Conservation (phyloP, 176 grass and related monocot species). For the Rhynchospora pubera region DNA sequence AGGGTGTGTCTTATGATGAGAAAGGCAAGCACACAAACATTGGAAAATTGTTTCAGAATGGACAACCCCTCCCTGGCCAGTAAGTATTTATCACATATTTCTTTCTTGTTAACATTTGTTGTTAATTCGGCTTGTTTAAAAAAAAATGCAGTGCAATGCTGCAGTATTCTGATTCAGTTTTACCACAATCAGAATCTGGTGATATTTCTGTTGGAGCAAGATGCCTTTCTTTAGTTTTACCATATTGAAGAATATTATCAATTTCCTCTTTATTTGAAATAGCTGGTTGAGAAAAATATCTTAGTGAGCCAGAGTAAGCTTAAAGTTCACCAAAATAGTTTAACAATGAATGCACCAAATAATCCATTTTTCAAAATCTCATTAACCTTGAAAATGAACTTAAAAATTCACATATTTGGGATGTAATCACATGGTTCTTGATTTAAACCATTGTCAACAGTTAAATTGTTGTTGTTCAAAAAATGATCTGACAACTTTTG, state of each 20-base stretch:
- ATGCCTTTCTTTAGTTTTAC: neutral
- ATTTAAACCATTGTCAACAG: neutral
- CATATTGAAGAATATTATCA: neutral
- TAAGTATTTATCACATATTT: conserved; percentile 36
- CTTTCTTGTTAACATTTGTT: conserved; percentile 15
- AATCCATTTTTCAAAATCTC: neutral
- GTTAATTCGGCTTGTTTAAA: neutral
- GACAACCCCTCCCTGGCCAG: conserved; percentile 34
- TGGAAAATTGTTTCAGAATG: conserved; percentile 60
- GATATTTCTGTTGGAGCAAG: neutral
- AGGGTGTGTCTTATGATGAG: conserved; percentile 57
- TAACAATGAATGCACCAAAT: neutral
- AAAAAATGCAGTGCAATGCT: neutral
- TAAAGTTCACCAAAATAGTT: neutral
- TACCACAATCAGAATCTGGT: neutral
- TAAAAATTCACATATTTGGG: neutral
- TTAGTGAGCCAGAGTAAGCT: neutral
- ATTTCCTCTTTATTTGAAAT: neutral
- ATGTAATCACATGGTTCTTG: neutral
- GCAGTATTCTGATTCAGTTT: neutral
- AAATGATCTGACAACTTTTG: neutral
- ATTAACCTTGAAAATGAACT: neutral
- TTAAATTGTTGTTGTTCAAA: neutral
- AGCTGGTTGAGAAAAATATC: neutral
- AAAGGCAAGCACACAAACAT: conserved; percentile 59